Percentiles rank a stretch among this genome's conserved stretches.
phyloP scores from a whole-genome alignment of 2,329 filamentous ascomycete species.

The Dactylellina cionopaga region DNA sequence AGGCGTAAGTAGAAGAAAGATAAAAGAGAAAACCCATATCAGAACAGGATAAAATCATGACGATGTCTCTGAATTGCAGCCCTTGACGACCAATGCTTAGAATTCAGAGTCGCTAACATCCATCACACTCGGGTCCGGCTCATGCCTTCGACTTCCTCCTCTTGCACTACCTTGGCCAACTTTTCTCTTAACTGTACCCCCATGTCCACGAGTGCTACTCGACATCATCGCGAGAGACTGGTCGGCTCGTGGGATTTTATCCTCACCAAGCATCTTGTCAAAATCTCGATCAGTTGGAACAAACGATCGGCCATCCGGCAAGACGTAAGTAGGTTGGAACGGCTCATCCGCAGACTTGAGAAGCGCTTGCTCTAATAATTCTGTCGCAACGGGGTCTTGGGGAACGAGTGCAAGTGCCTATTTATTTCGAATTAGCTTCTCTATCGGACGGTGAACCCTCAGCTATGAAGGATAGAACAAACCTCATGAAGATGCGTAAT shows the following conservation, averaged over 20 bases:
- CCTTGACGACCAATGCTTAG: slow-evolving; percentile 9
- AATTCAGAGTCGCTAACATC: slow-evolving; percentile 50
- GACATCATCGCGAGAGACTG: neutral
- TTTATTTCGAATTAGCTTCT: neutral
- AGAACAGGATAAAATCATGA: neutral
- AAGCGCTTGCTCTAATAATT: slow-evolving; percentile 77
- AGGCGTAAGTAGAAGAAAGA: neutral
- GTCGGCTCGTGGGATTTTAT: slow-evolving; percentile 21
- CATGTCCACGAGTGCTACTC: slow-evolving; percentile 5
- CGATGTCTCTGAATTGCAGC: slow-evolving; percentile 1
- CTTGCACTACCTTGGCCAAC: slow-evolving; percentile 3
- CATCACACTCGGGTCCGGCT: slow-evolving; percentile 39
- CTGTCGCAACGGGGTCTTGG: slow-evolving; percentile 82
- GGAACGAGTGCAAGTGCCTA: slow-evolving; percentile 77
- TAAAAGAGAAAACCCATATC: neutral
- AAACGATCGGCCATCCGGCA: slow-evolving; percentile 9
- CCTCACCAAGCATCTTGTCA: slow-evolving; percentile 33
- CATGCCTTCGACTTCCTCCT: slow-evolving; percentile 20
- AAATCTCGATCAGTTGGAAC: slow-evolving; percentile 34
- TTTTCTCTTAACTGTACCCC: slow-evolving; percentile 23
- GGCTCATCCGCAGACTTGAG: slow-evolving; percentile 65
- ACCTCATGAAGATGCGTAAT: slow-evolving; percentile 81
- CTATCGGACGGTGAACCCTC: neutral
- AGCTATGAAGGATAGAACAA: neutral
- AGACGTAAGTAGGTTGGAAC: slow-evolving; percentile 38